Conservation (phyloP, 2,329 filamentous ascomycete species). For the Aureobasidium sp. region DNA sequence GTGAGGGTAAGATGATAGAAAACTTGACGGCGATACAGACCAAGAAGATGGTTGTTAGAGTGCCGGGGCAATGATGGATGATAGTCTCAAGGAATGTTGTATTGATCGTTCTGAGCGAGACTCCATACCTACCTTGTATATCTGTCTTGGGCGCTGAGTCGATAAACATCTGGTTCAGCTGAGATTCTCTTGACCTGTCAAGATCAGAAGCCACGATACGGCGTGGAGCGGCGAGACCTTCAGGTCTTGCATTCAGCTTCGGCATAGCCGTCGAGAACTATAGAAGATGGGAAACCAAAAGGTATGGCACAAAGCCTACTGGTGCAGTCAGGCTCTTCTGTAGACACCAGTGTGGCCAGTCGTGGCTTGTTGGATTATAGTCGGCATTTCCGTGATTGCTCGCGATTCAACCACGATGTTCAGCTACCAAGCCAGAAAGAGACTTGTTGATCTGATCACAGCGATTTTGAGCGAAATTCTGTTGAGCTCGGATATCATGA, state of each 20-base stretch:
- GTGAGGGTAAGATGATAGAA: too few species aligned
- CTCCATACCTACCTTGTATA: background rate
- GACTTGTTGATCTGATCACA: background rate
- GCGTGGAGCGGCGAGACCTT: background rate
- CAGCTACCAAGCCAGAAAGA: background rate
- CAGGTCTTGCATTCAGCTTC: background rate
- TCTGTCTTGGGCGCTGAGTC: background rate
- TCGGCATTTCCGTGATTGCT: background rate
- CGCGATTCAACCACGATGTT: too few species aligned
- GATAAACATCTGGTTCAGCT: background rate
- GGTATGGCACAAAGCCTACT: too few species aligned
- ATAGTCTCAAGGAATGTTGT: background rate
- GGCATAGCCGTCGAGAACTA: background rate
- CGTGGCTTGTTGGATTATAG: background rate
- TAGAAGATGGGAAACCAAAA: background rate
- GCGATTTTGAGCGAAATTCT: background rate
- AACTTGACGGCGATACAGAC: too few species aligned
- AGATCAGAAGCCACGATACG: background rate
- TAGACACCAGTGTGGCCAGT: background rate
- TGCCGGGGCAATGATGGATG: background rate
- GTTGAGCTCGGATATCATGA: too few species aligned
- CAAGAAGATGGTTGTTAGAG: background rate
- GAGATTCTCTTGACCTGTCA: background rate
- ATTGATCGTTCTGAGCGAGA: background rate
- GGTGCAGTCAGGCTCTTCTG: too few species aligned